These are phyloP conservation scores for Aspergillus bridgeri DNA, from an alignment of 495 filamentous ascomycete species.

Conservation along the genomic window DNA sequence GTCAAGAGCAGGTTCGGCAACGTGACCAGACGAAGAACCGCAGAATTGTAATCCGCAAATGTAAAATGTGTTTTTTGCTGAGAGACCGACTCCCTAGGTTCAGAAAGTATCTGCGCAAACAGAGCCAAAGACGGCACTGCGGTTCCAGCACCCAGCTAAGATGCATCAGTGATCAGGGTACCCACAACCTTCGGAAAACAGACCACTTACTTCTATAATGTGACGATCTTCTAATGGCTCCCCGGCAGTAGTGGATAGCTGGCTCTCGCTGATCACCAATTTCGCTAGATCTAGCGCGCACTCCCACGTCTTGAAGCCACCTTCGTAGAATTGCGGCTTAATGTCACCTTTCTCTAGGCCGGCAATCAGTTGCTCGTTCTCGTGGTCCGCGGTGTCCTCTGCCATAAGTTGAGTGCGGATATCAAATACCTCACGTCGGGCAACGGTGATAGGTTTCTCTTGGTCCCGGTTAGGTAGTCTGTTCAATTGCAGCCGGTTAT, in stretches of 20 bases:
- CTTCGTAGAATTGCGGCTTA: conserved; percentile 88
- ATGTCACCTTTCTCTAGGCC: conserved; percentile 80
- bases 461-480: conserved; percentile 39
- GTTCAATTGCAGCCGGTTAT: conserved; percentile 56
- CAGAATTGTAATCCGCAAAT: conserved; percentile 85
- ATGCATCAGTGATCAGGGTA: neutral
- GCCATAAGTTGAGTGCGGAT: conserved; percentile 92
- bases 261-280: conserved; percentile 34
- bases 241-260: conserved; percentile 3
- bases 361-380: conserved; percentile 43
- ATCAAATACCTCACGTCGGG: conserved; percentile 88
- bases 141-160: conserved; percentile 84
- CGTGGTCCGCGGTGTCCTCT: conserved; percentile 59
- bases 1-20: conserved; percentile 83
- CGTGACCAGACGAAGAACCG: conserved; percentile 81
- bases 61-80: conserved; percentile 54
- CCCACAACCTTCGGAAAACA: neutral
- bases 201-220: conserved; percentile 70
- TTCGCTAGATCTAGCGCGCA: conserved; percentile 84
- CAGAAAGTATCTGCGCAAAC: conserved; percentile 64
- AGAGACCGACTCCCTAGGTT: conserved; percentile 18
- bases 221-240: conserved; percentile 44
- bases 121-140: conserved; percentile 77
- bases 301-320: conserved; percentile 99
- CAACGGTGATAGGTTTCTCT: conserved; percentile 47